Base-by-base conservation (phyloP, 2,329 filamentous ascomycete species). In the Clarireedia homoeocarpa region DNA sequence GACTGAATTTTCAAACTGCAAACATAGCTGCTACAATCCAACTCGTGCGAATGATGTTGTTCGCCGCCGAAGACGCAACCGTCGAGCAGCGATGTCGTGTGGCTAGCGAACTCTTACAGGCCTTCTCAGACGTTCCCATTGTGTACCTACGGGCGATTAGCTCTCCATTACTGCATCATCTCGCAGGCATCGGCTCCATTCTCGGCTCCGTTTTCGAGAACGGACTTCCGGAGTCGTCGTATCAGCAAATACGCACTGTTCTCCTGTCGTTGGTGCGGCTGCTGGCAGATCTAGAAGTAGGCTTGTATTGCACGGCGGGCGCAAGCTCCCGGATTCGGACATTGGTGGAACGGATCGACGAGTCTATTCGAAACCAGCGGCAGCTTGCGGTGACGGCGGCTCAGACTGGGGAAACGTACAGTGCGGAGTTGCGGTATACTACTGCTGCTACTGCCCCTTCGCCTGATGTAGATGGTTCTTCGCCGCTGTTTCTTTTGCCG, bases 161-260 rank as follows among this genome's bases (percentile, higher is more conserved):
- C 56, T 72, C 74, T 4, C 76, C 76, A 15, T 65, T 78, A 57
- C 68, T 78, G 5, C 71, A 78, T 59, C 76, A 78, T 60, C 67
- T 79, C 4, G 73, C 71, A 6, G 74, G 75, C 14, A 77, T 78
- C 44, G 77, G 76, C 5, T 70, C 71, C 2, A 76, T 79, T 49
- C 70, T 79, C n/a, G 74, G 73, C 20, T 73, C 71, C 4, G 73
- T 75, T 27, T 72, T 78, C 59, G 75, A 62, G 48, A 47, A 56
- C 5, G 59, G 53, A 10, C 53, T 64, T n/a, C 60, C 61, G 3
- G 54, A 62, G 45, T 40, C 55, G 10, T 56, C 55, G 10, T 64
- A 61, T 45, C 24, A 51, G 9, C 57, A 61, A 48, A 71, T 77
- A 27, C 69, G 75, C 39, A 65, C 66, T 17, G 67, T 76, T 17